Percentiles rank a stretch among this genome's conserved stretches.
Conservation (phyloP, 768 basidiomycete species). For the Daedaleopsis nitida region DNA sequence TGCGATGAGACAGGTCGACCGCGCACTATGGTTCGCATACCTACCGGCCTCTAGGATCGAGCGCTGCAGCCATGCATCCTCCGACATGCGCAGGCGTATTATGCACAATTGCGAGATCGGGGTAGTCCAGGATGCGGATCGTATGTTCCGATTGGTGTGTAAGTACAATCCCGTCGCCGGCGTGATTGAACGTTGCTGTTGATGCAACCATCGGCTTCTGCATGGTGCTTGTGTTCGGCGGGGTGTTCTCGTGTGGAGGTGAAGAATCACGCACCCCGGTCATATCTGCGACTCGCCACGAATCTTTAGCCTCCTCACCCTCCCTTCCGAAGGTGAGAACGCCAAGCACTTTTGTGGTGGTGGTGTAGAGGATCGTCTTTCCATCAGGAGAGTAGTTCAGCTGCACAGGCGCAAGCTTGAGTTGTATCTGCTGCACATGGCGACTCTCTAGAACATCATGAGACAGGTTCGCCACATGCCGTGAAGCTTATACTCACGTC, state of each 20-base stretch:
- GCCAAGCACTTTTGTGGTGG: conserved; percentile 59
- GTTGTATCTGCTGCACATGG: conserved; percentile 56
- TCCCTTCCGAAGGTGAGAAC: conserved; percentile 61
- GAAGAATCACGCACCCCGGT: conserved; percentile 9
- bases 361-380: conserved; percentile 61
- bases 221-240: neutral
- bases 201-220: conserved; percentile 49
- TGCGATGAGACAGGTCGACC: neutral
- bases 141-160: conserved; percentile 65
- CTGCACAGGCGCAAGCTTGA: conserved; percentile 65
- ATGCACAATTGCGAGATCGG: conserved; percentile 58
- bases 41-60: conserved; percentile 79
- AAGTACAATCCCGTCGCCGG: conserved; percentile 69
- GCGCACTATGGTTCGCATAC: conserved; percentile 4
- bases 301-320: conserved; percentile 53
- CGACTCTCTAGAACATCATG: conserved; percentile 58
- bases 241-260: neutral
- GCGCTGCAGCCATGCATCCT: conserved; percentile 73
- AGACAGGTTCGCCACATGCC: neutral
- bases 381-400: conserved; percentile 77
- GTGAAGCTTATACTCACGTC: conserved; percentile 52
- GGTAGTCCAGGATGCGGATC: conserved; percentile 71
- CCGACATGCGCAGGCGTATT: conserved; percentile 76
- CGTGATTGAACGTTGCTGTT: conserved; percentile 75
- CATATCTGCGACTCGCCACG: conserved; percentile 45